Conservation (phyloP, 2,329 filamentous ascomycete genomes). For the Verticillium tricorpus region DNA sequence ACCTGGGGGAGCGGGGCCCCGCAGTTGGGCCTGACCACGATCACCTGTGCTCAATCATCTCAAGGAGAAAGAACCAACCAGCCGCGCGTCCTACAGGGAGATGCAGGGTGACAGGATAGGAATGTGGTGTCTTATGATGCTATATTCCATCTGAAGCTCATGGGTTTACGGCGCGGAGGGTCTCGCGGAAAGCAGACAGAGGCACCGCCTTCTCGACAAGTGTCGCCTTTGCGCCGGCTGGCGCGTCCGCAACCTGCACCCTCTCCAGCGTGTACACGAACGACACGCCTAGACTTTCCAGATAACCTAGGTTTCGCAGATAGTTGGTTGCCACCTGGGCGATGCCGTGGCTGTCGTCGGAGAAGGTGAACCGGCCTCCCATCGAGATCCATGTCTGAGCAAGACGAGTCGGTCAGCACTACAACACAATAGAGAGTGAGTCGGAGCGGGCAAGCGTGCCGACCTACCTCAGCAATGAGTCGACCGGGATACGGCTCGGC, state of each 20-base stretch:
- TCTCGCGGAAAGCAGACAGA: constrained; percentile 32
- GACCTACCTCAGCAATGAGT: constrained; percentile 67
- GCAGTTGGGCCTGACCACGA: too few relatives aligned
- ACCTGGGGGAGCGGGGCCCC: too few relatives aligned
- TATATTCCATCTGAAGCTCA: not conserved
- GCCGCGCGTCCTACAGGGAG: not conserved
- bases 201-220: constrained; percentile 40
- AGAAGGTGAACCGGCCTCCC: constrained; percentile 81
- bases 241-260: constrained; percentile 18
- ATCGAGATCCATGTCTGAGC: constrained; percentile 63
- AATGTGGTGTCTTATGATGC: not conserved
- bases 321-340: constrained; percentile 89
- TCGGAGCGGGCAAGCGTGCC: not conserved
- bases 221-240: constrained; percentile 21
- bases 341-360: constrained; percentile 89
- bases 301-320: constrained; percentile 61
- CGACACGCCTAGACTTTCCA: constrained; percentile 60
- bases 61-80: too few relatives aligned
- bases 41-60: too few relatives aligned
- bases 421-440: constrained; percentile 5
- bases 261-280: constrained; percentile 56
- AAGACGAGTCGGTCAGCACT: not conserved
- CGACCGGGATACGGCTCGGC: constrained; percentile 82
- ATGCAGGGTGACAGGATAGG: not conserved
- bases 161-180: constrained; percentile 10